Evolutionary conservation across 2,329 filamentous ascomycete species (phyloP).

Genomic region (Drechslerella stenobrocha): DNA sequence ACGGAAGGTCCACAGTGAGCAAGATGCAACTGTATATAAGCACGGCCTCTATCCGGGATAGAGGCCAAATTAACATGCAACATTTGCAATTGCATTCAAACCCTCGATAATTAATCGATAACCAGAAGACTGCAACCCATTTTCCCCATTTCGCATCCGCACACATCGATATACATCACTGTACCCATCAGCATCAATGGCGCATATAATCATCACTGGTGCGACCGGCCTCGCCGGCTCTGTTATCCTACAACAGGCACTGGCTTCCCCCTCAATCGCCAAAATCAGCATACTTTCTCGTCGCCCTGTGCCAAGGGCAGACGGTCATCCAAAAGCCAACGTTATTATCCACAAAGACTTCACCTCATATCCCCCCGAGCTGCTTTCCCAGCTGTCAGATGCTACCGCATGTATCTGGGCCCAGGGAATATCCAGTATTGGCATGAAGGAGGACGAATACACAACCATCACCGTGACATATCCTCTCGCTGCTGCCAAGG

Average conservation of each 20-base stretch:
- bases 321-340: conserved; percentile 65
- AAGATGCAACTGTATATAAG: too few species aligned
- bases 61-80: too few species aligned
- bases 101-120: too few species aligned
- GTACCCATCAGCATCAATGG: conserved; percentile 55
- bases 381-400: conserved; percentile 66
- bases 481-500: conserved; percentile 65
- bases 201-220: conserved; percentile 68
- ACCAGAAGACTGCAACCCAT: too few species aligned
- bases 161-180: not conserved
- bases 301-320: conserved; percentile 66
- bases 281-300: conserved; percentile 71
- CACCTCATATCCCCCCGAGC: conserved; percentile 61
- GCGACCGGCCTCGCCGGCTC: conserved; percentile 69
- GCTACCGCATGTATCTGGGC: conserved; percentile 75
- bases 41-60: too few species aligned
- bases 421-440: conserved; percentile 54
- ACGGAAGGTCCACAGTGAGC: too few species aligned
- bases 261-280: conserved; percentile 61
- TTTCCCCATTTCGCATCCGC: too few species aligned
- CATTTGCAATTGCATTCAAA: too few species aligned
- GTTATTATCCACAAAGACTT: conserved; percentile 73
- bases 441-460: conserved; percentile 61
- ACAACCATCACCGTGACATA: conserved; percentile 70
- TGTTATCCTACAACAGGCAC: conserved; percentile 65